Evolutionary conservation across 176 grass and related monocot species (phyloP).

Genomic region (Zoysia japonica): DNA sequence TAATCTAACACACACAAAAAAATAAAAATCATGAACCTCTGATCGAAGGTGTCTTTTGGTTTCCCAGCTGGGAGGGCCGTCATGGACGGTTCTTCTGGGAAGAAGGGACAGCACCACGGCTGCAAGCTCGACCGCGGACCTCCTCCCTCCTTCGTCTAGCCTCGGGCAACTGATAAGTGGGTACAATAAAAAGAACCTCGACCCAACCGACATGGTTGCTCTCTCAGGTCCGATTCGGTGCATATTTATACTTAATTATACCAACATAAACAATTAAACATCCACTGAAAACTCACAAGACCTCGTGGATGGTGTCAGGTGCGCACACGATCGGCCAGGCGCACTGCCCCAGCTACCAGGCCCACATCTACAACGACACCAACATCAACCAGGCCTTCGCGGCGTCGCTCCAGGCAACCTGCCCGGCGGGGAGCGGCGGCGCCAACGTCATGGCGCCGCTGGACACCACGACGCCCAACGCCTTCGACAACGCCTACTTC

Average conservation of each 20-base stretch:
- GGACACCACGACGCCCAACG: constrained; percentile 36
- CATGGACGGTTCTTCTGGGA: constrained; percentile 56
- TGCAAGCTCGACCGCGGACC: constrained; percentile 23
- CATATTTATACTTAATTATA: not conserved
- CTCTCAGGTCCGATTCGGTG: constrained; percentile 51
- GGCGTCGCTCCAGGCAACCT: constrained; percentile 39
- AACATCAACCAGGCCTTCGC: constrained; percentile 56
- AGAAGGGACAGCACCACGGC: constrained; percentile 44
- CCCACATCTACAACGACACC: constrained; percentile 66
- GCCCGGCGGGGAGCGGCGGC: constrained; percentile 21
- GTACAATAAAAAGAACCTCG: constrained; percentile 26
- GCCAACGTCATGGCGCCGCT: constrained; percentile 51
- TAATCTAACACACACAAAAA: too few relatives aligned
- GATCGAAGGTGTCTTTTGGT: too few relatives aligned
- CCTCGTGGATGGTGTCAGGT: constrained; percentile 28
- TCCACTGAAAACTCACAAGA: not conserved
- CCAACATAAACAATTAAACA: not conserved
- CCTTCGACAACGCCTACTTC: constrained; percentile 65
- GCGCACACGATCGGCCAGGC: constrained; percentile 71
- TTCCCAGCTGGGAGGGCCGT: constrained; percentile 55
- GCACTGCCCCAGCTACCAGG: constrained; percentile 38
- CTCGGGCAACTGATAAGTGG: not conserved
- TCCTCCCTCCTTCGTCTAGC: not conserved
- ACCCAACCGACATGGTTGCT: constrained; percentile 52
- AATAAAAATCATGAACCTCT: too few relatives aligned